phyloP scores from a whole-genome alignment of 2,329 filamentous ascomycete species.

The Fusarium mangiferae region DNA sequence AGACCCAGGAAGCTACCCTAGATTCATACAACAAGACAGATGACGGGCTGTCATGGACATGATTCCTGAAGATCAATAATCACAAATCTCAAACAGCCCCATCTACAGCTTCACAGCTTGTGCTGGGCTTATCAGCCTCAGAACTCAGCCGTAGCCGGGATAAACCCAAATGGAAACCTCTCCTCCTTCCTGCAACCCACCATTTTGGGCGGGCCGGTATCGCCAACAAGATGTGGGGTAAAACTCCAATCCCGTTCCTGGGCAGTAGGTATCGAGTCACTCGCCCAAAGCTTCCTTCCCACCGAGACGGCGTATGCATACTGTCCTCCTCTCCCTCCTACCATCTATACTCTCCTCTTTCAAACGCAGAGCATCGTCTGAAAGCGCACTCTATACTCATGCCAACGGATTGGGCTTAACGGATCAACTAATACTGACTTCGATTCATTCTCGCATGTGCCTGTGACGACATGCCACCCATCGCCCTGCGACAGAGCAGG shows the following conservation, averaged over 20 bases:
- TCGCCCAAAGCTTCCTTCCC: slow-evolving; percentile 32
- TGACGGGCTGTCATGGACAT: neutral
- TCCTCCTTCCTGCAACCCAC: slow-evolving; percentile 23
- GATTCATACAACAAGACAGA: neutral
- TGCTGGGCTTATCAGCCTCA: neutral
- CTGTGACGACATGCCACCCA: slow-evolving; percentile 56
- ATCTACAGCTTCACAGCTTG: slow-evolving; percentile 24
- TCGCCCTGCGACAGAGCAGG: slow-evolving; percentile 59
- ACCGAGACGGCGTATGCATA: slow-evolving; percentile 38
- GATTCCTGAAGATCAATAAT: neutral
- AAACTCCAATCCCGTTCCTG: slow-evolving; percentile 23
- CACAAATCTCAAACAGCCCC: neutral
- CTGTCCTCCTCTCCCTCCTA: neutral
- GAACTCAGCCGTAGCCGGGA: slow-evolving; percentile 1
- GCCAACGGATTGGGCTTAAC: slow-evolving; percentile 12
- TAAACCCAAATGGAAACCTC: slow-evolving; percentile 1
- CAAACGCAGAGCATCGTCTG: neutral
- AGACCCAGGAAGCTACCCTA: slow-evolving; percentile 14
- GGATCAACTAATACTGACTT: neutral
- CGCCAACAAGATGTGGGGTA: slow-evolving; percentile 44
- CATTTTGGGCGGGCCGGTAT: slow-evolving; percentile 42
- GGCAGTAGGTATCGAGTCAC: slow-evolving; percentile 30
- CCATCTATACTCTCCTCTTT: neutral
- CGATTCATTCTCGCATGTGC: slow-evolving; percentile 47
- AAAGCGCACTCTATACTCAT: neutral